These are phyloP conservation scores for Ballota nigra DNA, from an alignment of 257 asterid species.

Conservation along the genomic window DNA sequence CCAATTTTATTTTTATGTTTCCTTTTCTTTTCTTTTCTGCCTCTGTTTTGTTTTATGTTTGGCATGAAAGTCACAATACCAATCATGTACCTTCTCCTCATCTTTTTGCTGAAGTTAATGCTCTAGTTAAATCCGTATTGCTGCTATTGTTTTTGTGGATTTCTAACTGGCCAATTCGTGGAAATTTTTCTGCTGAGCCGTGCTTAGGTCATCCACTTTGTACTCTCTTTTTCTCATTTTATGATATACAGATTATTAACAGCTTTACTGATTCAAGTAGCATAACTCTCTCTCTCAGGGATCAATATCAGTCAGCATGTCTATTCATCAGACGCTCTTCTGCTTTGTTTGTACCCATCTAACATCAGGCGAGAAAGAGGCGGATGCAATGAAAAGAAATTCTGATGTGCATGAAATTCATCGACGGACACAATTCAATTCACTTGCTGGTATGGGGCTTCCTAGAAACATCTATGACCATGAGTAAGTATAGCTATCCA, in stretches of 20 bases:
- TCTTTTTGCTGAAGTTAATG: neutral
- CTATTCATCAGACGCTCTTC: slow-evolving; percentile 82
- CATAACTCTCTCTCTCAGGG: slow-evolving; percentile 54
- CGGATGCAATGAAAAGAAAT: slow-evolving; percentile 73
- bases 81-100: neutral
- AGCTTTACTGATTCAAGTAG: slow-evolving; percentile 14
- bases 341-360: slow-evolving; percentile 83
- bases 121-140: neutral
- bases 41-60: neutral
- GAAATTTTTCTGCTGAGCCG: neutral
- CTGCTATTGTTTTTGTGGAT: slow-evolving; percentile 8
- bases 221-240: neutral
- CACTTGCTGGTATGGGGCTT: slow-evolving; percentile 54
- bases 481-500: slow-evolving; percentile 56
- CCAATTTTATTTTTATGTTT: neutral
- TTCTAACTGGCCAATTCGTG: neutral
- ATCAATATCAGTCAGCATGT: slow-evolving; percentile 91
- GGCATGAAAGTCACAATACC: neutral
- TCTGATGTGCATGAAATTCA: slow-evolving; percentile 83
- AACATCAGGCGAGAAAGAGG: slow-evolving; percentile 87
- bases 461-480: slow-evolving; percentile 77
- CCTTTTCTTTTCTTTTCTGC: neutral
- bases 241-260: neutral
- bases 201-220: neutral
- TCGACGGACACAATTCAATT: slow-evolving; percentile 75